Conservation (phyloP, 2,329 filamentous ascomycete species). For the Emmonsiellopsis sp. region DNA sequence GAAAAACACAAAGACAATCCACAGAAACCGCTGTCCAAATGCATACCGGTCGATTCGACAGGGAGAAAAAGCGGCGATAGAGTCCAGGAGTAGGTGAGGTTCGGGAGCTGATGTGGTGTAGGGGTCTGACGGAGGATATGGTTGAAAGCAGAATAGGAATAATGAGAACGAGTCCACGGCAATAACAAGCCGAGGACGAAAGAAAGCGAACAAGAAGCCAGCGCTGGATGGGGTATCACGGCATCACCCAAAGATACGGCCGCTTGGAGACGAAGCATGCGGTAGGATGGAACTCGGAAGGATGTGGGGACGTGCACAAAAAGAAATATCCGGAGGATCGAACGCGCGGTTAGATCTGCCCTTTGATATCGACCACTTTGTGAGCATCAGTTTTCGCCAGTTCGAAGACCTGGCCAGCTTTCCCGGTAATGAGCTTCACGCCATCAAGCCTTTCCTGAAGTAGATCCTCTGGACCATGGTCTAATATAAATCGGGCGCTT, state of each 20-base stretch:
- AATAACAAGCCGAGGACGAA: not conserved
- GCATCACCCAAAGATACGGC: not conserved
- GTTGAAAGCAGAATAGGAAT: not conserved
- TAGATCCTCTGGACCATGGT: constrained; percentile 64
- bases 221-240: not conserved
- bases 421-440: constrained; percentile 64
- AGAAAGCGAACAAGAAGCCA: not conserved
- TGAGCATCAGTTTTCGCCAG: constrained; percentile 63
- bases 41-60: too few relatives aligned
- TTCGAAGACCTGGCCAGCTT: constrained; percentile 67
- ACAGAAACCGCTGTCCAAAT: too few relatives aligned
- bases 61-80: too few relatives aligned
- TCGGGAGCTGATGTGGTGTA: not conserved
- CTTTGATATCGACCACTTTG: constrained; percentile 88
- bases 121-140: not conserved
- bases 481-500: constrained; percentile 81
- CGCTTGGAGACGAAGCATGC: not conserved
- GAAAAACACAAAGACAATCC: too few relatives aligned
- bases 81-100: too few relatives aligned
- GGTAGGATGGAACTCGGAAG: not conserved
- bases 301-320: not conserved
- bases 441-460: constrained; percentile 68
- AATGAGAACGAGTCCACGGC: not conserved
- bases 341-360: constrained; percentile 56
- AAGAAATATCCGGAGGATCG: not conserved